Evolutionary conservation across 805 yeast genomes (phyloP).

Genomic region (Scheffersomyces spartinae): DNA sequence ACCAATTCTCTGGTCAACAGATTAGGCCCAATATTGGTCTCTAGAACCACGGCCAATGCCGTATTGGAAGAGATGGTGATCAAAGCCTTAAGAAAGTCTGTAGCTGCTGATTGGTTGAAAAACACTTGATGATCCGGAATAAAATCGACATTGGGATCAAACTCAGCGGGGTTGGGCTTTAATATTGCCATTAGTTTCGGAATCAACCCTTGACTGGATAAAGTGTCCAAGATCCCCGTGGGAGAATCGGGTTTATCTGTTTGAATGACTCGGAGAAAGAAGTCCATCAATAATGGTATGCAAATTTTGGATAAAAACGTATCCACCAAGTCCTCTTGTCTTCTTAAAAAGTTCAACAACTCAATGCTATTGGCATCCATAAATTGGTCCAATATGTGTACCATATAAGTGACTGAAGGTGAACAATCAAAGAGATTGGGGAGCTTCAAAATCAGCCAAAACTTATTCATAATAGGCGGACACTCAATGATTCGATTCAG

Average conservation of each 20-base stretch:
- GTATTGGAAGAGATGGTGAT: slow-evolving; percentile 85
- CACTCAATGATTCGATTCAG: slow-evolving; percentile 32
- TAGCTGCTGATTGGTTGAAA: slow-evolving; percentile 79
- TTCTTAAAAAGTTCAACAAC: slow-evolving; percentile 57
- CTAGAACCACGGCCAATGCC: slow-evolving; percentile 62
- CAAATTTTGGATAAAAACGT: slow-evolving; percentile 78
- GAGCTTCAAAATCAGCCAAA: slow-evolving; percentile 27
- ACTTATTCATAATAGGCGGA: slow-evolving; percentile 25
- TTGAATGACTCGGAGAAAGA: slow-evolving; percentile 75
- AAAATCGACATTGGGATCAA: slow-evolving; percentile 11
- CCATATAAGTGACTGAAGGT: slow-evolving; percentile 26
- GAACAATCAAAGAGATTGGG: slow-evolving; percentile 23
- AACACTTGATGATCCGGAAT: slow-evolving; percentile 20
- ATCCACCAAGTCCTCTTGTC: slow-evolving; percentile 61
- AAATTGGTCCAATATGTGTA: slow-evolving; percentile 76
- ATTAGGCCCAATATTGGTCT: slow-evolving; percentile 91
- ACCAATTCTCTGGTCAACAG: slow-evolving; percentile 87
- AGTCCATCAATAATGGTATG: slow-evolving; percentile 91
- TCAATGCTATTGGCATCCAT: slow-evolving; percentile 50
- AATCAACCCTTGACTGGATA: slow-evolving; percentile 64
- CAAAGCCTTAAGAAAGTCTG: slow-evolving; percentile 89
- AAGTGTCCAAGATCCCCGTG: slow-evolving; percentile 71
- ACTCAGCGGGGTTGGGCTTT: slow-evolving; percentile 54
- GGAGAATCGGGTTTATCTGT: slow-evolving; percentile 87
- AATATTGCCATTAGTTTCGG: slow-evolving; percentile 61